phyloP scores from a whole-genome alignment of 306 rosid species.

The Lablab purpureus region DNA sequence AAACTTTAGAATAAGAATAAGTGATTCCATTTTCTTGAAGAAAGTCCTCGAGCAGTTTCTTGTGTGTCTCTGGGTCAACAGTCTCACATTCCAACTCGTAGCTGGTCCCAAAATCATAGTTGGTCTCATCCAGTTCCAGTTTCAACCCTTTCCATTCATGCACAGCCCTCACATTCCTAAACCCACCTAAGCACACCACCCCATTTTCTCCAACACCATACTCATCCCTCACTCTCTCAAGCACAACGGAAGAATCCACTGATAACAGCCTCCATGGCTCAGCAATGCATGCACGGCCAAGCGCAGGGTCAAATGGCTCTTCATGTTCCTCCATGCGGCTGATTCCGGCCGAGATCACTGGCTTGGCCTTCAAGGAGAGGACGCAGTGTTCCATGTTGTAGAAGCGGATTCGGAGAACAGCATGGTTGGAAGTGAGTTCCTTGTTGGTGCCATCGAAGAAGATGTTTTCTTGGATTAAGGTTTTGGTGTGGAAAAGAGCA shows the following conservation, averaged over 20 bases:
- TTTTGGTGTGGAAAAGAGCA: conserved; percentile 59
- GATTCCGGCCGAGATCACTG: conserved; percentile 53
- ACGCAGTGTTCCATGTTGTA: conserved; percentile 43
- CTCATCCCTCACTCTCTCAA: conserved; percentile 54
- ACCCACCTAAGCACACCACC: conserved; percentile 66
- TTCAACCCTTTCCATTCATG: conserved; percentile 65
- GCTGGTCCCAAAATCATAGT: conserved; percentile 64
- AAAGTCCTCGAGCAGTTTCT: conserved; percentile 50
- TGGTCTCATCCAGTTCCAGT: conserved; percentile 65
- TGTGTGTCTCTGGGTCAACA: conserved; percentile 52
- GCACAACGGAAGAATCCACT: conserved; percentile 41
- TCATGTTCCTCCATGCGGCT: conserved; percentile 64
- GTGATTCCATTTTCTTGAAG: conserved; percentile 54
- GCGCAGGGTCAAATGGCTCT: conserved; percentile 58
- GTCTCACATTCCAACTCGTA: conserved; percentile 75
- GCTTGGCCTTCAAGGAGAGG: conserved; percentile 64
- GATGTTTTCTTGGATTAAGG: conserved; percentile 64
- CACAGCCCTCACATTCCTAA: conserved; percentile 65
- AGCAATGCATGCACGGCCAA: conserved; percentile 59
- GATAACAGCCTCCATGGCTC: conserved; percentile 65
- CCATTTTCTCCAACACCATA: conserved; percentile 43
- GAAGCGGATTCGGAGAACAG: conserved; percentile 69
- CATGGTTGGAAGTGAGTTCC: conserved; percentile 65
- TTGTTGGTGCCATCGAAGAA: conserved; percentile 65
- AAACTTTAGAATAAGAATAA: conserved; percentile 54